Conservation (phyloP, 192 early-diverging fungal species). For the Backusella morwellensis region DNA sequence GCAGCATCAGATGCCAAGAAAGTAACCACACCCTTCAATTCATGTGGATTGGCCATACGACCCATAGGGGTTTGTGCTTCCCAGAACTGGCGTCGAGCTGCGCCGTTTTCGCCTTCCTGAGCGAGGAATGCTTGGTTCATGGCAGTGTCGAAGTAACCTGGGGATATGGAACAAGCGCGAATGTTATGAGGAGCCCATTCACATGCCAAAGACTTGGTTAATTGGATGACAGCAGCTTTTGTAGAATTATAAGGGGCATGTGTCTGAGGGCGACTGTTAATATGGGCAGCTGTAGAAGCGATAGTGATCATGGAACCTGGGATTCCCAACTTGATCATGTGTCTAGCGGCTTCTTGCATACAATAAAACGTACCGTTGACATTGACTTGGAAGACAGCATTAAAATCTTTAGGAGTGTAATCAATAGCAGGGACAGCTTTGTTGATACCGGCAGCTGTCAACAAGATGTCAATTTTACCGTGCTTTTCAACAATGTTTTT, state of each 20-base stretch:
- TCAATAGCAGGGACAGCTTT: slow-evolving; percentile 30
- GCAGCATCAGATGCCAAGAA: slow-evolving; percentile 66
- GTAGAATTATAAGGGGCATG: slow-evolving; percentile 47
- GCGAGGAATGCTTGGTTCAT: slow-evolving; percentile 27
- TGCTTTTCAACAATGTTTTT: slow-evolving; percentile 29
- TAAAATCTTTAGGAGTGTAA: slow-evolving; percentile 25
- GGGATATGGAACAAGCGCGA: slow-evolving; percentile 37
- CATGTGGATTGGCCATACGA: slow-evolving; percentile 31
- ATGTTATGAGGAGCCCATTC: slow-evolving; percentile 43
- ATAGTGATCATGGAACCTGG: slow-evolving; percentile 40
- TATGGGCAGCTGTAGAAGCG: slow-evolving; percentile 37
- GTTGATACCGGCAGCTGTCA: slow-evolving; percentile 37
- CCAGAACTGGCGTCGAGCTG: slow-evolving; percentile 12
- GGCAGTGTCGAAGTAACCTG: slow-evolving; percentile 41
- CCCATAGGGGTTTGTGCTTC: slow-evolving; percentile 22
- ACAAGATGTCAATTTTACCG: slow-evolving; percentile 32
- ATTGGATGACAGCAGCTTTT: slow-evolving; percentile 40
- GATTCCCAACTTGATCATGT: slow-evolving; percentile 24
- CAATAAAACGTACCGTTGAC: slow-evolving; percentile 37
- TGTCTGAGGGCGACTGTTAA: slow-evolving; percentile 34
- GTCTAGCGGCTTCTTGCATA: slow-evolving; percentile 34
- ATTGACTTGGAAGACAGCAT: slow-evolving; percentile 34
- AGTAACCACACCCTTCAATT: slow-evolving; percentile 38
- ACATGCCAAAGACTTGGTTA: slow-evolving; percentile 44
- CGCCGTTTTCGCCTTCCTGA: slow-evolving; percentile 24